Evolutionary conservation across 2,329 filamentous ascomycete species (phyloP).

Genomic region (Daldinia eschscholtzii): DNA sequence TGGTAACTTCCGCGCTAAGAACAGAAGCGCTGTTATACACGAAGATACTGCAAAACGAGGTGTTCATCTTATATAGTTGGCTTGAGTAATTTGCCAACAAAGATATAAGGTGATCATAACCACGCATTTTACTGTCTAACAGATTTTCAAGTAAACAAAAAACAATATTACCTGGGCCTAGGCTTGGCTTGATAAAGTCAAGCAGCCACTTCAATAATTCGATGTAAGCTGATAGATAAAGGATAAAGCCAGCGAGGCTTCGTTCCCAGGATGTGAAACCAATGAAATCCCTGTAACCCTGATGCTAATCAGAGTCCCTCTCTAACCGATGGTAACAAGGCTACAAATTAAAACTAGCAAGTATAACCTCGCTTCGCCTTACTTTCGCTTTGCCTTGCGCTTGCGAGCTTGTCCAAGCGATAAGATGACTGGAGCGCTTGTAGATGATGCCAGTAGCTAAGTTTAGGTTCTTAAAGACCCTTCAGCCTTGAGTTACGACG

Average conservation of each 20-base stretch:
- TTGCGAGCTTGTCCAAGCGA: not conserved
- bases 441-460: not conserved
- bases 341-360: not conserved
- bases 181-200: not conserved
- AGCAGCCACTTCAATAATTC: not conserved
- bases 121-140: slow-evolving; percentile 6
- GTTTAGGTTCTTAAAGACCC: not conserved
- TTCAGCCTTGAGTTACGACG: not conserved
- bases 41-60: too few species aligned
- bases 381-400: not conserved
- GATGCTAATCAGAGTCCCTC: not conserved
- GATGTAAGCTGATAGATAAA: not conserved
- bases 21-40: too few species aligned
- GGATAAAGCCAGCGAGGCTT: not conserved
- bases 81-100: not conserved
- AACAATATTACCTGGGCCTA: not conserved
- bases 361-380: not conserved
- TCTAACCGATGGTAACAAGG: not conserved
- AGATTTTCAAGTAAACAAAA: not conserved
- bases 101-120: not conserved
- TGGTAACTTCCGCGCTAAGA: too few species aligned
- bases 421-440: not conserved
- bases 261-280: not conserved
- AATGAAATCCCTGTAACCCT: not conserved
- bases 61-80: too few species aligned